A percentile compares a stretch with the other conserved stretches of the same genome.
Evolutionary conservation across 208 protist species (phyloP).

Genomic region (Trypanosoma caninum): DNA sequence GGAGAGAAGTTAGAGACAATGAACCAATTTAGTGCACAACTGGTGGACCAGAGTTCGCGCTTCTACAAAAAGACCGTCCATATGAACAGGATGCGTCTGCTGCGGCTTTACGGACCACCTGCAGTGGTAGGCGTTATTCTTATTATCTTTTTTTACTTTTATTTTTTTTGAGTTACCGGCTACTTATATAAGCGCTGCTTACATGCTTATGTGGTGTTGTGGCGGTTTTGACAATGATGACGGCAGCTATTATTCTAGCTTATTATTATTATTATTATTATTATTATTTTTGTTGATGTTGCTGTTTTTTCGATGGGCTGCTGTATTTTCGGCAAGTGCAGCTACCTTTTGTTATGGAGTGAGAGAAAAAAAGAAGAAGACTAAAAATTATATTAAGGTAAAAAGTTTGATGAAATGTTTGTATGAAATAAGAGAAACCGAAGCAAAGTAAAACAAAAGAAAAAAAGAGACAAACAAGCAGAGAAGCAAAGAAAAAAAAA

Average conservation of each 20-base stretch:
- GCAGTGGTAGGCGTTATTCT: constrained; percentile 57
- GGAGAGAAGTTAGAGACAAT: constrained; percentile 89
- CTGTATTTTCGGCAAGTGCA: too few species aligned
- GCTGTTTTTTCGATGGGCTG: too few species aligned
- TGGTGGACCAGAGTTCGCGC: constrained; percentile 73
- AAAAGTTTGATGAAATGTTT: too few species aligned
- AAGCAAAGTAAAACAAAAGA: too few species aligned
- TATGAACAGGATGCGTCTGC: constrained; percentile 86
- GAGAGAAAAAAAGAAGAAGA: too few species aligned
- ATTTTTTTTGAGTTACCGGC: constrained; percentile 48
- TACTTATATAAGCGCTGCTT: background rate
- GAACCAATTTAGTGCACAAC: constrained; percentile 80
- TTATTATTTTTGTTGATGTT: background rate
- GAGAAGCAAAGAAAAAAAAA: too few species aligned
- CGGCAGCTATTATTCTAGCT: background rate
- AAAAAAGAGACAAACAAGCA: background rate
- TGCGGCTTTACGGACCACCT: constrained; percentile 82
- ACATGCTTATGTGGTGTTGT: background rate
- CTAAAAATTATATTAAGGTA: too few species aligned
- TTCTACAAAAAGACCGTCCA: constrained; percentile 87
- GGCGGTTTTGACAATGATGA: background rate
- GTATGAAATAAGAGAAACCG: too few species aligned
- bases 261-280: background rate
- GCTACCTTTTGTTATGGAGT: too few species aligned
- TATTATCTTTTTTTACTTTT: constrained; percentile 78